Evolutionary conservation across 192 early-diverging fungal genomes (phyloP).

Genomic region (Pilobolus umbonatus): DNA sequence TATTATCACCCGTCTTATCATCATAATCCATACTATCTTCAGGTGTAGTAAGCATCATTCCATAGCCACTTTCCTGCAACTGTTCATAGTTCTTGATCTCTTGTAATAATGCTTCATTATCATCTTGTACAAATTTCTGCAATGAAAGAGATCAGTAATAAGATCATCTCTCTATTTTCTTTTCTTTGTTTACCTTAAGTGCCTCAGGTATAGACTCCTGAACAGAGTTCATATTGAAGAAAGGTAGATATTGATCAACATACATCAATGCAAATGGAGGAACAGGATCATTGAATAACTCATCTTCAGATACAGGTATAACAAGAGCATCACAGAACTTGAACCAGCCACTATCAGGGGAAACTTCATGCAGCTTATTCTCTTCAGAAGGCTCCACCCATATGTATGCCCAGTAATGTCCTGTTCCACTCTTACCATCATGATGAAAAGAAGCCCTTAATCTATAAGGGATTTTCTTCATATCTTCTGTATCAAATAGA

Average conservation of each 20-base stretch:
- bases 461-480: conserved; percentile 23
- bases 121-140: conserved; percentile 9
- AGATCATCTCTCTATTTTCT: not conserved
- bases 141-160: not conserved
- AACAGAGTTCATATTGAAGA: not conserved
- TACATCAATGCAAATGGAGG: conserved; percentile 19
- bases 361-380: not conserved
- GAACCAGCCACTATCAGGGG: conserved; percentile 14
- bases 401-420: conserved; percentile 38
- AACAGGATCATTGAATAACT: conserved; percentile 9
- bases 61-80: too few relatives aligned
- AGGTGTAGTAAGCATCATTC: not conserved
- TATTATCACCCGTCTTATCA: not conserved
- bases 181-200: not conserved
- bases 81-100: conserved; percentile 6
- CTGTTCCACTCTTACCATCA: conserved; percentile 29
- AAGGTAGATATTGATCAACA: not conserved
- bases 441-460: conserved; percentile 28
- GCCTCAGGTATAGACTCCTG: not conserved
- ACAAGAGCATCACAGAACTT: conserved; percentile 32
- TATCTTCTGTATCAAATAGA: conserved; percentile 15
- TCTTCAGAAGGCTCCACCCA: conserved; percentile 14
- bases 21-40: not conserved
- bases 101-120: conserved; percentile 9
- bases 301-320: conserved; percentile 14